Evolutionary conservation across 2,329 filamentous ascomycete genomes (phyloP), one percentile per base, ranked within the genome.

Genomic region (Apiospora rasikravindrae): DNA sequence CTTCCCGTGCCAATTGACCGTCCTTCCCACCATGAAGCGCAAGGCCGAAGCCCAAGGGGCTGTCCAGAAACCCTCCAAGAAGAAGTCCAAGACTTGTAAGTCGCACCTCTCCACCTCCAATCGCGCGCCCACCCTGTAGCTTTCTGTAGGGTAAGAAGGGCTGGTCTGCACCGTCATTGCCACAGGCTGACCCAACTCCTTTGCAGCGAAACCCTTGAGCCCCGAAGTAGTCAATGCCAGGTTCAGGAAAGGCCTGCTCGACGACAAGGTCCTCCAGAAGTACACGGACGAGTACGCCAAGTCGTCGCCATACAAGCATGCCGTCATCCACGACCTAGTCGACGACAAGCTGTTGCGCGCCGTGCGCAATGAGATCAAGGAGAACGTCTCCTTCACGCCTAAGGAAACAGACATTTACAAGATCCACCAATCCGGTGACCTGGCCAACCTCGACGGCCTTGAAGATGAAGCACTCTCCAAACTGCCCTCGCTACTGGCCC

Each of bases 371-470:
- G 96, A 99, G 85, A 96, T 98, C 82, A 92, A 92, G 82, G 88
- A 93, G 77, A 95, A 98, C 80, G 93, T 99, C 76, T 92, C 94
- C 76, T 99, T 99, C 85, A 98, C 96, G 16, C 95, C 95, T 77
- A 99, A 99, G 83, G 96, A 99, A 84, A 99, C 96, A 67, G 96
- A 99, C 82, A 99, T 99, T 78, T 99, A 99, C 89, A 98, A 97
- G 84, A 98, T 99, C 80, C 95, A 98, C 88, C 96, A 99, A 86
- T 98, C 96, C 5, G 96, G 96, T 76, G 96, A 99, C 82, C 89
- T 99, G 45, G 96, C 96, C 67, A 99, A 99, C 83, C 90, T 99
- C 72, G 96, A 98, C 83, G 96, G 96, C 33, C 89, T 99, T 61
- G 94, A 97, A 74, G 92, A 97, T 80, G 91, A 92, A 10, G 95